A percentile compares a stretch with the other conserved stretches of the same genome.
phyloP scores from a whole-genome alignment of 495 filamentous ascomycete genomes.

The Mycothermus thermophilus region DNA sequence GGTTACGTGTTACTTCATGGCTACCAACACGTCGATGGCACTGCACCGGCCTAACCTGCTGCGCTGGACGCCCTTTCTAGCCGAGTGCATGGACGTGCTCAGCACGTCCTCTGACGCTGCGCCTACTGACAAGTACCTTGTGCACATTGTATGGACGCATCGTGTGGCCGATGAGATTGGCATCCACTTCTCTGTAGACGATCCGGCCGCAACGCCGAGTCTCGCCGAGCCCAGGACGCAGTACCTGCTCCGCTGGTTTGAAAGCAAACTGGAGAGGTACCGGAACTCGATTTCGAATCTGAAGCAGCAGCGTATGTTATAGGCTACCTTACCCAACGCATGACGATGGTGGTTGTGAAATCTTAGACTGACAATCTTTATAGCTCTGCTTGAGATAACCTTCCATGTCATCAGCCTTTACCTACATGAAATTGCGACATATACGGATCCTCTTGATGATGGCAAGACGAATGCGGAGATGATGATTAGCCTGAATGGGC shows the following conservation, averaged over 20 bases:
- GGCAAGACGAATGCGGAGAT: conserved; percentile 33
- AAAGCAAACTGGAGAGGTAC: conserved; percentile 61
- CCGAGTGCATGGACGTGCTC: conserved; percentile 65
- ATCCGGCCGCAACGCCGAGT: conserved; percentile 46
- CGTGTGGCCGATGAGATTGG: conserved; percentile 72
- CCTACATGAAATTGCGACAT: conserved; percentile 75
- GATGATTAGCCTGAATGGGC: conserved; percentile 29
- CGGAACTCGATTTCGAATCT: conserved; percentile 38
- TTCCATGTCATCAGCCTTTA: conserved; percentile 61
- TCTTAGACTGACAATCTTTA: too few species aligned
- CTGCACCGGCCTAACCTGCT: conserved; percentile 70
- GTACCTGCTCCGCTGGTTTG: conserved; percentile 61
- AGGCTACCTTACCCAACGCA: neutral
- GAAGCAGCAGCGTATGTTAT: conserved; percentile 29
- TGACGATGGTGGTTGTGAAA: neutral
- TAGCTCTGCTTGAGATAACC: conserved; percentile 43
- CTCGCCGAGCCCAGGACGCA: conserved; percentile 63
- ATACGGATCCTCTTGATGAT: conserved; percentile 54
- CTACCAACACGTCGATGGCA: conserved; percentile 57
- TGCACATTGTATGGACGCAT: conserved; percentile 64
- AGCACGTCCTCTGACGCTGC: conserved; percentile 56
- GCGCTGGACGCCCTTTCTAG: conserved; percentile 72
- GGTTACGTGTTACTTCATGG: conserved; percentile 70
- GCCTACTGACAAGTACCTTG: conserved; percentile 56
- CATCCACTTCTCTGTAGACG: conserved; percentile 62